Base-by-base conservation (phyloP, 192 early-diverging fungal genomes). In the Coemansia sp. region DNA sequence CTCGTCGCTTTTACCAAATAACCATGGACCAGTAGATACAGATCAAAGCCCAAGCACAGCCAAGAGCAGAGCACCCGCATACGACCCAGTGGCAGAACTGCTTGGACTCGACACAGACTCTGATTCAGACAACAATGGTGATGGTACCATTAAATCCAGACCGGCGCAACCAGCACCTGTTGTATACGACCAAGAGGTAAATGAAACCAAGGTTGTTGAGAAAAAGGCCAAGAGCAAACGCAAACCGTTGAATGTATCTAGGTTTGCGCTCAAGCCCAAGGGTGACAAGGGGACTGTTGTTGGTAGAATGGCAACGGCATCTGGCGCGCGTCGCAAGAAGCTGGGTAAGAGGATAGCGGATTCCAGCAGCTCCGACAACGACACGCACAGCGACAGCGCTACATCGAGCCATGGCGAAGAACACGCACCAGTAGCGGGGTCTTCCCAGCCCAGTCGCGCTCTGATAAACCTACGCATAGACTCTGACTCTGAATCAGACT, bases 61-160 rank as follows among this genome's bases (percentile, higher is more conserved):
- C 25, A 48, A 57, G 29, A 31, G 55, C 31, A 31, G 18, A 49
- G 29, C 38, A 30, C 0, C 55, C 32, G 54, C 40, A 7, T 80
- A 64, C 34, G 68, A 80, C 45, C 69, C 69, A 14, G 42, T 80
- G 10, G 77, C 68, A 14, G 69, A 80, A 66, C 62, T 80, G 4
- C 69, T 80, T 18, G 62, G 32, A 16, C 70, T 71, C 2, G 71
- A 79, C 58, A 51, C 48, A 0, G 65, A 45, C 42, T 45, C 42
- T 45, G 42, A 45, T 28, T 54, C 36, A 29, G 64, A 45, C 33
- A 60, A 60, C 28, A 60, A 51, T 20, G 69, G 64, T 16, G 38
- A 20, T 42, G 36, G 7, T 5, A 22, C 18, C 8, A 54, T 8
- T 2, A 10, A 22, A 54, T 5, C 22, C 16, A 30, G 20, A 16